phyloP scores from a whole-genome alignment of 768 basidiomycete genomes.

The Pleurotus tuoliensis region DNA sequence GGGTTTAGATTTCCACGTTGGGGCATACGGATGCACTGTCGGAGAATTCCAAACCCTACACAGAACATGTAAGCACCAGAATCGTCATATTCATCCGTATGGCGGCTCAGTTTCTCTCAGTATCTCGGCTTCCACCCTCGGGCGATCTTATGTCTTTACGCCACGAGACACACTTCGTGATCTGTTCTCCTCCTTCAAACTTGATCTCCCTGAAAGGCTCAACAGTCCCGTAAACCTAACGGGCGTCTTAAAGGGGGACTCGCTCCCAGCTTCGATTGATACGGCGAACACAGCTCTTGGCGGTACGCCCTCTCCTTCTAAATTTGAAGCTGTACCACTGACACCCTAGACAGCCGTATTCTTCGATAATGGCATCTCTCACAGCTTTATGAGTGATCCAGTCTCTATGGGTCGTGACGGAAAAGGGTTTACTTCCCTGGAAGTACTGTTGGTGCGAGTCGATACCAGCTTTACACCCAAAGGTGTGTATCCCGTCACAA shows the following conservation, averaged over 20 bases:
- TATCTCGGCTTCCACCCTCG: slow-evolving; percentile 15
- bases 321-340: neutral
- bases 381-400: slow-evolving; percentile 20
- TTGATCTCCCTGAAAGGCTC: slow-evolving; percentile 22
- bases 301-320: neutral
- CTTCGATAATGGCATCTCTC: slow-evolving; percentile 29
- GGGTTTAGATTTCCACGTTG: slow-evolving; percentile 31
- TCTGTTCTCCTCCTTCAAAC: slow-evolving; percentile 30
- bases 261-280: neutral
- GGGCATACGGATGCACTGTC: slow-evolving; percentile 35
- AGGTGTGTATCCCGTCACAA: slow-evolving; percentile 14
- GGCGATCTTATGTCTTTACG: slow-evolving; percentile 30
- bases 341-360: slow-evolving; percentile 22
- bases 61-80: slow-evolving; percentile 25
- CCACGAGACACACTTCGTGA: slow-evolving; percentile 25
- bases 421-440: slow-evolving; percentile 16
- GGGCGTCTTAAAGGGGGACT: neutral
- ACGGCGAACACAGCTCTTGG: slow-evolving; percentile 13
- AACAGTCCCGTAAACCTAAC: neutral
- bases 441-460: slow-evolving; percentile 16
- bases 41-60: slow-evolving; percentile 24
- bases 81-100: neutral
- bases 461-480: slow-evolving; percentile 18
- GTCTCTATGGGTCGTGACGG: slow-evolving; percentile 14
- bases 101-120: slow-evolving; percentile 10